Evolutionary conservation across 2,329 filamentous ascomycete genomes (phyloP), one percentile per base, ranked within the genome.

Genomic region (Aspergillus sojae): DNA sequence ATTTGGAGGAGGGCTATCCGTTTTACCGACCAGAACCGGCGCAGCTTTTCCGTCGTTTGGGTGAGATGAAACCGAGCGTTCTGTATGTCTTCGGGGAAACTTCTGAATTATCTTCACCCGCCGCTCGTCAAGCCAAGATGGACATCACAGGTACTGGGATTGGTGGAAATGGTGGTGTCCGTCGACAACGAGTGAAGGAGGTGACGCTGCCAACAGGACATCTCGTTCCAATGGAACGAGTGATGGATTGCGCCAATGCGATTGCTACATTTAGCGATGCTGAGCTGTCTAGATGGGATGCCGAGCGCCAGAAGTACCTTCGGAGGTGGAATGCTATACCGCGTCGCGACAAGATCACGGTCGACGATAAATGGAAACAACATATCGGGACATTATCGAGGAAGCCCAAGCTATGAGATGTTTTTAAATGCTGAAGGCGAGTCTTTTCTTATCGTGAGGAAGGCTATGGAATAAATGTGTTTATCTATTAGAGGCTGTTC

Each of bases 91-190:
- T 74, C 61, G 77, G 71, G 11, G 70, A 62, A 30, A 63, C 65
- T 2, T 66, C 63, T 1, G 43, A 53, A 16, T 30, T 68, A 2
- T 65, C 65, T 28, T 62, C 62, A 4, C 70, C 75, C 11, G 68
- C 65, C 32, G 55, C 61, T 41, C 70, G 72, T 12, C 63, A 71
- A 50, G 67, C 68, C 23, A 77, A 74, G 60, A 59, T 77, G 56
- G 58, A 67, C 4, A 79, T 65, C 41, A 61, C 78, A 64, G 64
- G 77, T 57, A 59, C 69, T 41, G 57, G 78, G 62, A 7, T 76
- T 59, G 68, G 79, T 62, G 67, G 79, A 64, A 63, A 73, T 68
- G 73, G 71, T 41, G 71, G 69, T 89, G 91, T 2, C 88, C 90
- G 23, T 41, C 82, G 83, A 14, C 71, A 69, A 12, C 61, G 66